These are phyloP conservation scores for Oryza meyeriana DNA, from an alignment of 176 grass and related monocot species.

Conservation along the genomic window DNA sequence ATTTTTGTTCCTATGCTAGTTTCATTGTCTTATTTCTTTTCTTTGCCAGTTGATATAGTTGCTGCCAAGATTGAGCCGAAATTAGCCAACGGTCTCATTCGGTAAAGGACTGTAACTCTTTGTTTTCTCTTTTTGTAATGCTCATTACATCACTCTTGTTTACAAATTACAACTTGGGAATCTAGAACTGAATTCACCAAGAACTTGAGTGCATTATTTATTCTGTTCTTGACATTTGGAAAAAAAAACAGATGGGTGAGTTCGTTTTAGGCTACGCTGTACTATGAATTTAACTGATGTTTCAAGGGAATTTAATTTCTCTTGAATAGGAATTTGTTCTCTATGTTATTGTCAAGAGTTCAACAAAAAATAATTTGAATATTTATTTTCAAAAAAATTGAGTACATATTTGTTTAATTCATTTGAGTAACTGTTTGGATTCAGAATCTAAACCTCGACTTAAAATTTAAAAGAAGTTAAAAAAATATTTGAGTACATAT, in stretches of 20 bases:
- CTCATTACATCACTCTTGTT: not conserved
- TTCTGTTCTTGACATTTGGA: not conserved
- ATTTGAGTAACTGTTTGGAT: not conserved
- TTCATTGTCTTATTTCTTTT: not conserved
- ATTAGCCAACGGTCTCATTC: conserved; percentile 38
- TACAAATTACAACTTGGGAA: not conserved
- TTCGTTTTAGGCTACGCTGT: not conserved
- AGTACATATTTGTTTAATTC: not conserved
- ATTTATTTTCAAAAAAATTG: not conserved
- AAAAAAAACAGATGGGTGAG: not conserved
- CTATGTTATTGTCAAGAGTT: not conserved
- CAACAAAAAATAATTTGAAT: not conserved
- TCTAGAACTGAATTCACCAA: not conserved
- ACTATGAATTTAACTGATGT: not conserved
- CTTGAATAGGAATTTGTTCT: not conserved
- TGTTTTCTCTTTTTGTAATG: not conserved
- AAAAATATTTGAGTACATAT: too few species aligned
- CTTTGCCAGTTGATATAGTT: conserved; percentile 40
- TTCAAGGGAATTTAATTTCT: not conserved
- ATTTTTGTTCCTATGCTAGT: not conserved
- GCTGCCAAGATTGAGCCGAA: conserved; percentile 39
- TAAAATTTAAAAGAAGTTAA: not conserved
- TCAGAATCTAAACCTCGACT: not conserved
- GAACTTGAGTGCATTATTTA: not conserved
- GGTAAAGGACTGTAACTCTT: conserved; percentile 14